Evolutionary conservation across 2,329 filamentous ascomycete genomes (phyloP).

Genomic region (Apiospora pterosperma): DNA sequence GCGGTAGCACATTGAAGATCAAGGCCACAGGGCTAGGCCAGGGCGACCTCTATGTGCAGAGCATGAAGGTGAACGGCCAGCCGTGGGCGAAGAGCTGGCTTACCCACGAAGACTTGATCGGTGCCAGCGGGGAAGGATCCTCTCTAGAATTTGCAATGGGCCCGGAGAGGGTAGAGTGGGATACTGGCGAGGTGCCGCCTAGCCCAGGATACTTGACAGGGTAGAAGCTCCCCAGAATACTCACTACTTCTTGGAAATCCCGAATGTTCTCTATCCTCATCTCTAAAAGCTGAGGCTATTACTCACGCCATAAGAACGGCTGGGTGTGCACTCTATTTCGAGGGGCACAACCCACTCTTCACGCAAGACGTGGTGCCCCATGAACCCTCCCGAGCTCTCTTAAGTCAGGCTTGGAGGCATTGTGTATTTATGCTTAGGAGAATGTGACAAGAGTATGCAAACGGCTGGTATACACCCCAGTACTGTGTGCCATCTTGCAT

Average conservation of each 20-base stretch:
- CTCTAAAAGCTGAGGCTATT: too few relatives aligned
- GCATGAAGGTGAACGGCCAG: slow-evolving; percentile 49
- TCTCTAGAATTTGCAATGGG: slow-evolving; percentile 46
- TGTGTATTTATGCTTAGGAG: background rate
- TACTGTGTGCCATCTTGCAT: background rate
- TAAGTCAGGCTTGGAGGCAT: background rate
- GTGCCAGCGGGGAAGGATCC: slow-evolving; percentile 33
- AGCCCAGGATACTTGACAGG: slow-evolving; percentile 26
- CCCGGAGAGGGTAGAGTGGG: slow-evolving; percentile 37
- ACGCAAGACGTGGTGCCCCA: too few relatives aligned
- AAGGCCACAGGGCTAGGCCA: slow-evolving; percentile 39
- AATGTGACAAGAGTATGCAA: background rate
- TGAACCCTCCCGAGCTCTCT: too few relatives aligned
- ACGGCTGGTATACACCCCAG: too few relatives aligned
- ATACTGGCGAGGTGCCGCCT: slow-evolving; percentile 46
- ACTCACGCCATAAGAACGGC: too few relatives aligned
- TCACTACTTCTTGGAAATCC: background rate
- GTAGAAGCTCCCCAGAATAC: background rate
- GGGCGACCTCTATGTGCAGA: slow-evolving; percentile 49
- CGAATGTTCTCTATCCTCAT: too few relatives aligned
- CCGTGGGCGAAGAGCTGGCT: slow-evolving; percentile 53
- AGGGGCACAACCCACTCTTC: too few relatives aligned
- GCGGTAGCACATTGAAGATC: slow-evolving; percentile 40
- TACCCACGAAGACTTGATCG: slow-evolving; percentile 45
- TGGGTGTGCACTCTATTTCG: too few relatives aligned